Evolutionary conservation across 352 stramenopile species (phyloP).

Genomic region (Pythium periplocum): DNA sequence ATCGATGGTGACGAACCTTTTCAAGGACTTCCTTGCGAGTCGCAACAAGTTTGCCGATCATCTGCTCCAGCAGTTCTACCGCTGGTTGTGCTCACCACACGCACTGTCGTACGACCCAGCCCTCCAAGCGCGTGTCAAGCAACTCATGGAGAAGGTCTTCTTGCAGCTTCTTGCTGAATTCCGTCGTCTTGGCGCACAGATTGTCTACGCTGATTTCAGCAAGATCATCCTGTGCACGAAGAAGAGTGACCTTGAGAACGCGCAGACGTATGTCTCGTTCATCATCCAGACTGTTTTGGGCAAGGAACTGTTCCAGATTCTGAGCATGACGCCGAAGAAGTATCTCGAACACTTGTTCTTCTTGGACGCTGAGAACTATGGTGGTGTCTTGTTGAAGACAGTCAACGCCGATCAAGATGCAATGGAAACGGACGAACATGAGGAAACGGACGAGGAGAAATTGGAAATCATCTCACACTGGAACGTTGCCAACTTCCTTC

Average conservation of each 20-base stretch:
- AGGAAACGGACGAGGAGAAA: constrained; percentile 22
- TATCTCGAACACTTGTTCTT: constrained; percentile 94
- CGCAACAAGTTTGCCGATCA: constrained; percentile 93
- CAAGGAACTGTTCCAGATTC: constrained; percentile 80
- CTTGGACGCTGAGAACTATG: constrained; percentile 95
- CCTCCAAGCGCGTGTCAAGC: constrained; percentile 92
- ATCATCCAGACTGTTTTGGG: constrained; percentile 89
- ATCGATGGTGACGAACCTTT: constrained; percentile 89
- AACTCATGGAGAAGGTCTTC: constrained; percentile 94
- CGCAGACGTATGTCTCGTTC: constrained; percentile 94
- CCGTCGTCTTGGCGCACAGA: constrained; percentile 89
- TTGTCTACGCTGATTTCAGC: constrained; percentile 90
- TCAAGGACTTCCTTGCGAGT: constrained; percentile 90
- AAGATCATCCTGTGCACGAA: constrained; percentile 68
- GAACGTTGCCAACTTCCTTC: constrained; percentile 87
- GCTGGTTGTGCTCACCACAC: constrained; percentile 90
- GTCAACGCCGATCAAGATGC: constrained; percentile 13
- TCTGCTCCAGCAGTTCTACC: constrained; percentile 95
- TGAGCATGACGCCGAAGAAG: constrained; percentile 65
- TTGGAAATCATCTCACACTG: constrained; percentile 82
- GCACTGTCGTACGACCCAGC: constrained; percentile 92
- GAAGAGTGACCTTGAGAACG: constrained; percentile 73
- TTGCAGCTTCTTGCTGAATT: constrained; percentile 92
- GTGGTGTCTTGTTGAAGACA: constrained; percentile 79
- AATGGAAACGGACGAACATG: constrained; percentile 17